Conservation (phyloP, 768 basidiomycete species). For the Russula ochroleuca region DNA sequence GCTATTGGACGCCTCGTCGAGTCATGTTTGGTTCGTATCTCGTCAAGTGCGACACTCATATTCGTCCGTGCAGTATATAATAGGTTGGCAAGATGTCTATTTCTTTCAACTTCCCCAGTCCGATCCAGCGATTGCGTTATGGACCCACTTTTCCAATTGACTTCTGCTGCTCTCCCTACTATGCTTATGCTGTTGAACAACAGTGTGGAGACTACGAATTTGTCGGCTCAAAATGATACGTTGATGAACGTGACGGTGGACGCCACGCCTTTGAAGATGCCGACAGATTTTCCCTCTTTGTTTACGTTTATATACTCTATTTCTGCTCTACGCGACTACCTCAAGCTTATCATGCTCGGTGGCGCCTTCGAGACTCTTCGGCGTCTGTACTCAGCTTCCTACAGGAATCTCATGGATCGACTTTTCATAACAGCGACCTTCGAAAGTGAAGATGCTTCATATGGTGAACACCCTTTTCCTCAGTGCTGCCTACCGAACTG, state of each 20-base stretch:
- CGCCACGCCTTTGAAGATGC: conserved; percentile 10
- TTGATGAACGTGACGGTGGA: conserved; percentile 5
- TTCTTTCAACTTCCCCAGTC: no score
- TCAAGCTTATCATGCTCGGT: conserved; percentile 59
- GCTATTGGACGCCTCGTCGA: no score
- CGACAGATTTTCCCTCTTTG: conserved; percentile 36
- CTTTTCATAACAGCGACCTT: conserved; percentile 63
- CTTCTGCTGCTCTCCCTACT: not conserved
- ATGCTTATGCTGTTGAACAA: conserved; percentile 10
- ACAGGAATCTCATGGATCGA: conserved; percentile 43
- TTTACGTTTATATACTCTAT: conserved; percentile 48
- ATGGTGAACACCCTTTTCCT: conserved; percentile 40
- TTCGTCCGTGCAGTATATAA: no score
- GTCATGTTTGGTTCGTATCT: no score
- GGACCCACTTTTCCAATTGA: not conserved
- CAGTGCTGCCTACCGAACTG: conserved; percentile 6
- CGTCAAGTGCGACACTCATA: no score
- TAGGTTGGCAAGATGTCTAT: no score
- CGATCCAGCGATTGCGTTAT: no score
- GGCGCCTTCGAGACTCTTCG: conserved; percentile 56
- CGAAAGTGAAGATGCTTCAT: conserved; percentile 53
- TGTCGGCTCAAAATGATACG: not conserved
- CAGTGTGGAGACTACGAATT: not conserved
- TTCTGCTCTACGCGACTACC: conserved; percentile 57
- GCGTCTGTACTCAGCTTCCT: conserved; percentile 42